Base-by-base conservation (phyloP, 2,329 filamentous ascomycete species). In the Hymenoscyphus infarciens region DNA sequence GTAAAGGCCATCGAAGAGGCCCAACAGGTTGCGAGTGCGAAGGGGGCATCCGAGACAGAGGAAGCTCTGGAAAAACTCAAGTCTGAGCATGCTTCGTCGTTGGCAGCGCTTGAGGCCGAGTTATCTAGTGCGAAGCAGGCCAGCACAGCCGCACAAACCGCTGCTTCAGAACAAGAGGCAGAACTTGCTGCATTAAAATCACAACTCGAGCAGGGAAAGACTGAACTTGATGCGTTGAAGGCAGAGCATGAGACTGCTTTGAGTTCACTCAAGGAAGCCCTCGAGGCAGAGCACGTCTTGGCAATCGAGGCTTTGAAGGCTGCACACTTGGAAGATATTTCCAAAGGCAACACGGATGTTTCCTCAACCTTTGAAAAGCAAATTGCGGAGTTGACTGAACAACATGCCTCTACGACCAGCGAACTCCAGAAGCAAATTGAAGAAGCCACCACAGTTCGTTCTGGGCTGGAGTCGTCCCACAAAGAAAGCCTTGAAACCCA, bases 341-440 rank as follows among this genome's bases (percentile, higher is more conserved):
- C 78, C 6, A 77, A 81, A 68, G 79, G 77, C 61, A 76, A 79
- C 67, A 70, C 77, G 0, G 76, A 80, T 57, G 75, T 76, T 8
- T 75, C 77, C 13, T 79, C 71, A 33, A 60, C 78, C 1, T 80
- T 83, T 33, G 80, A 84, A 63, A 75, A 80, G 61, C 76, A 79
- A 22, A 71, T 86, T 31, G 74, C 77, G 10, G 81, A 83, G 10
- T 75, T 86, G 56, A 82, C 81, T 69, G 68, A 77, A 3, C 75
- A 74, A 56, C 82, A 87, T 65, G 81, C 85, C 61, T 69, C 76
- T 11, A 74, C 76, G 3, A 69, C 80, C 33, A 77, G 76, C 27
- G 80, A 80, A 22, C 74, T 87, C 55, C 81, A 87, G 73, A 80
- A 77, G 69, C 81, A 83, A 73, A 77, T 88, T 35, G 80, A 84